A percentile compares a stretch with the other conserved stretches of the same genome.
Evolutionary conservation across 495 filamentous ascomycete genomes (phyloP).

Genomic region (Xylaria intraflava): DNA sequence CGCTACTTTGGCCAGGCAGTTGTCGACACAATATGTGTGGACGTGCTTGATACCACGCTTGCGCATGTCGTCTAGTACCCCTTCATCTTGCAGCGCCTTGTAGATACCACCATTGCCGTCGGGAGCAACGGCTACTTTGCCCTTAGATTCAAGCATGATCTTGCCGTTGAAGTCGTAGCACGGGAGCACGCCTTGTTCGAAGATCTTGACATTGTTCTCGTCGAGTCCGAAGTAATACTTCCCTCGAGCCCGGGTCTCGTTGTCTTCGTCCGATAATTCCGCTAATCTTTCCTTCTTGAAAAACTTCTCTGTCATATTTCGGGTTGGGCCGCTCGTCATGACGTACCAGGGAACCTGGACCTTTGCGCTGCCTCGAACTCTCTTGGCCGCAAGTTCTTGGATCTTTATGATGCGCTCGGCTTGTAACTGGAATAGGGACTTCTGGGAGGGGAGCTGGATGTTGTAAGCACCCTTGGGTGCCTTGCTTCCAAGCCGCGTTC

Average conservation of each 20-base stretch:
- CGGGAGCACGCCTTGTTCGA: constrained; percentile 94
- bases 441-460: constrained; percentile 84
- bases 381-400: constrained; percentile 73
- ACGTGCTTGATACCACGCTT: constrained; percentile 89
- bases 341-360: constrained; percentile 95
- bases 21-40: constrained; percentile 97
- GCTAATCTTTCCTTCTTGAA: constrained; percentile 66
- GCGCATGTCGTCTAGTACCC: constrained; percentile 82
- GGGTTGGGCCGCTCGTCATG: constrained; percentile 98
- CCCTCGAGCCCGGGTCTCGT: constrained; percentile 19
- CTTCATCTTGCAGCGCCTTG: constrained; percentile 75
- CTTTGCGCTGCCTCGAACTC: constrained; percentile 50
- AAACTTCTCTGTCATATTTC: constrained; percentile 84
- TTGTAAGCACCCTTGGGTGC: constrained; percentile 95
- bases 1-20: constrained; percentile 96
- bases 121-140: constrained; percentile 91
- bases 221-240: constrained; percentile 72
- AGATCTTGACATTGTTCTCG: constrained; percentile 80
- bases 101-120: constrained; percentile 98
- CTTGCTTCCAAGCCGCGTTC: constrained; percentile 88
- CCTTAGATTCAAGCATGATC: constrained; percentile 87
- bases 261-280: constrained; percentile 24
- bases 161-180: constrained; percentile 98
- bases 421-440: constrained; percentile 95
- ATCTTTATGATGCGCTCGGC: constrained; percentile 85